Percentiles rank a stretch among this genome's conserved stretches.
These are phyloP conservation scores for Pleurotus ostreatus DNA, from an alignment of 768 basidiomycete species.

Conservation along the genomic window DNA sequence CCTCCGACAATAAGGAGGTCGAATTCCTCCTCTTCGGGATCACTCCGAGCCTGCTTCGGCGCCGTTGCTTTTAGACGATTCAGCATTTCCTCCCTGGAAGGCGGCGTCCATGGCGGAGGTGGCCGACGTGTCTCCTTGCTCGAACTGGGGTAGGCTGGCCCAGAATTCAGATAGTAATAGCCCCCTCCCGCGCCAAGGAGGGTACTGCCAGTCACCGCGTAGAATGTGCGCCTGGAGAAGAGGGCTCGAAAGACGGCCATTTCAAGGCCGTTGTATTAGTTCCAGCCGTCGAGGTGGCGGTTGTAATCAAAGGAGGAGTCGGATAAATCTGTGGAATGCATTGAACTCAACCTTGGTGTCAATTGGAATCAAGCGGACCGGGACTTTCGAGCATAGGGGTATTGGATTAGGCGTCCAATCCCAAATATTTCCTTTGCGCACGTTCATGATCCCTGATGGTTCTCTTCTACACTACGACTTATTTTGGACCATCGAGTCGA, in stretches of 20 bases:
- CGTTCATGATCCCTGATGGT: neutral
- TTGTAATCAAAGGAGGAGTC: neutral
- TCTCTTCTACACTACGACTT: too few relatives aligned
- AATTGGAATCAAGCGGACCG: neutral
- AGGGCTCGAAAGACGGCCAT: slow-evolving; percentile 36
- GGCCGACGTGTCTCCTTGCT: slow-evolving; percentile 67
- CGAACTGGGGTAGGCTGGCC: slow-evolving; percentile 60
- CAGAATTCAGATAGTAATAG: slow-evolving; percentile 72
- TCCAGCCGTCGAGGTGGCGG: neutral
- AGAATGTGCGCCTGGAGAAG: slow-evolving; percentile 55
- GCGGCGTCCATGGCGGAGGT: slow-evolving; percentile 78
- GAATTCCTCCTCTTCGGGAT: slow-evolving; percentile 49
- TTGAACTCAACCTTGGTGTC: neutral
- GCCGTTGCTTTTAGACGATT: slow-evolving; percentile 48
- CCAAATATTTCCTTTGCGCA: neutral
- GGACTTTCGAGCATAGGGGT: neutral
- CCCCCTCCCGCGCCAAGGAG: slow-evolving; percentile 51
- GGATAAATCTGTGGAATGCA: neutral
- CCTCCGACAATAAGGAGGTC: slow-evolving; percentile 88
- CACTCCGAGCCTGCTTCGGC: slow-evolving; percentile 12
- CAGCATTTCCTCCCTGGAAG: slow-evolving; percentile 64
- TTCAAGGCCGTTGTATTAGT: neutral
- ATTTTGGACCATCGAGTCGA: too few relatives aligned
- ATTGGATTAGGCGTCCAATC: neutral
- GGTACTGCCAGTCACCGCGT: slow-evolving; percentile 49